These are phyloP conservation scores for Zoysia japonica DNA, from an alignment of 176 grass and related monocot genomes.

Conservation along the genomic window DNA sequence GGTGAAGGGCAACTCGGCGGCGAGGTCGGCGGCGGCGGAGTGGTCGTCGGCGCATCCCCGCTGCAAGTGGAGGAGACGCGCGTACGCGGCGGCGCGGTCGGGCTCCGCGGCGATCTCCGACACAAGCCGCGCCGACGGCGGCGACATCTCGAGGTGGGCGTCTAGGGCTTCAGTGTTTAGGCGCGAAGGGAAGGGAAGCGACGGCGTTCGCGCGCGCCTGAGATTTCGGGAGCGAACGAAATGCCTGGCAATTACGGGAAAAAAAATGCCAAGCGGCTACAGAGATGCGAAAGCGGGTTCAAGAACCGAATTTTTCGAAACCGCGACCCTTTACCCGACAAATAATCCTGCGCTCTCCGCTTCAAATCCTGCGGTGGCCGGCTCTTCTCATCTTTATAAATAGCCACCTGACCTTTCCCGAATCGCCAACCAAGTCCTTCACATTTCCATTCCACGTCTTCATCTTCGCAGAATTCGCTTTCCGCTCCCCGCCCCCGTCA, in stretches of 20 bases:
- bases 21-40: constrained; percentile 55
- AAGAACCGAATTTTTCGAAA: too few species aligned
- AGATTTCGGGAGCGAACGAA: not conserved
- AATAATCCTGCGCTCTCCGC: not conserved
- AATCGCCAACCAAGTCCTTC: not conserved
- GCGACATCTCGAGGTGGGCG: constrained; percentile 18
- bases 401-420: not conserved
- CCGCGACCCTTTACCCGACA: too few species aligned
- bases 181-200: constrained; percentile 34
- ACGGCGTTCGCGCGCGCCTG: constrained; percentile 19
- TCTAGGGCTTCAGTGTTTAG: constrained; percentile 46
- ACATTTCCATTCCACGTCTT: not conserved
- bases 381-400: not conserved
- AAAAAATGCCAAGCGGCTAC: too few species aligned
- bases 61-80: constrained; percentile 57
- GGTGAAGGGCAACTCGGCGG: constrained; percentile 39
- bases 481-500: not conserved
- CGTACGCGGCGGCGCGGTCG: constrained; percentile 58
- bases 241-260: too few species aligned
- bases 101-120: constrained; percentile 47
- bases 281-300: too few species aligned
- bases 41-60: constrained; percentile 55
- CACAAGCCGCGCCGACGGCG: constrained; percentile 44
- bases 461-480: not conserved
- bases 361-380: not conserved